These are phyloP conservation scores for Begonia loranthoides DNA, from an alignment of 306 rosid genomes.

Conservation along the genomic window DNA sequence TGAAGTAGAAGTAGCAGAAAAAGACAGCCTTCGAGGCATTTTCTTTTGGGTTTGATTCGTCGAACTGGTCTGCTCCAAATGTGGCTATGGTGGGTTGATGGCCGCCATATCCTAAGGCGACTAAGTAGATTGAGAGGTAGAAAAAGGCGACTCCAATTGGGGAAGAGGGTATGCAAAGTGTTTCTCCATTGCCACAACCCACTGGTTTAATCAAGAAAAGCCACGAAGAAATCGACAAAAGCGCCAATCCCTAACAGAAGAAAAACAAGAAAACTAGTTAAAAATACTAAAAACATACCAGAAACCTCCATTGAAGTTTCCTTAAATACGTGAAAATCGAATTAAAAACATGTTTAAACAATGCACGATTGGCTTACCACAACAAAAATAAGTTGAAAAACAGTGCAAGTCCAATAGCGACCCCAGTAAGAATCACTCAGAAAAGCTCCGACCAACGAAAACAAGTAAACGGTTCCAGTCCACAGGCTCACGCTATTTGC, in stretches of 20 bases:
- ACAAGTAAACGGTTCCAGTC: conserved; percentile 49
- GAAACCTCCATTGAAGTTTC: not conserved
- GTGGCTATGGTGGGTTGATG: conserved; percentile 54
- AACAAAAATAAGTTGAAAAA: conserved; percentile 32
- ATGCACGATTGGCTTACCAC: conserved; percentile 8
- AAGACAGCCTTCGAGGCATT: conserved; percentile 17
- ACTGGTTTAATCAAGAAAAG: conserved; percentile 23
- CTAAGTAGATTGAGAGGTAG: conserved; percentile 37
- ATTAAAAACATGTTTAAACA: not conserved
- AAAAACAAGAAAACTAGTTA: not conserved
- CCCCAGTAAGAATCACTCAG: conserved; percentile 58
- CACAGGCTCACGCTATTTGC: conserved; percentile 46
- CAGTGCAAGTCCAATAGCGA: conserved; percentile 31
- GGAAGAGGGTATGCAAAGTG: conserved; percentile 19
- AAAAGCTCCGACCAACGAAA: conserved; percentile 41
- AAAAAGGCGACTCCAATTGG: conserved; percentile 16
- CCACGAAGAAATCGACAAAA: conserved; percentile 28
- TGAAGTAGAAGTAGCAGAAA: conserved; percentile 45
- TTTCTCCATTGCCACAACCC: conserved; percentile 26
- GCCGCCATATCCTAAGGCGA: conserved; percentile 53
- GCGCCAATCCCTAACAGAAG: conserved; percentile 31
- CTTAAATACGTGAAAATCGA: not conserved
- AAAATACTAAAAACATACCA: too few relatives aligned
- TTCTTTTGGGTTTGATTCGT: conserved; percentile 9
- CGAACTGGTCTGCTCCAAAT: conserved; percentile 50